phyloP scores from a whole-genome alignment of 176 grass and related monocot genomes.

The Carex scoparia region DNA sequence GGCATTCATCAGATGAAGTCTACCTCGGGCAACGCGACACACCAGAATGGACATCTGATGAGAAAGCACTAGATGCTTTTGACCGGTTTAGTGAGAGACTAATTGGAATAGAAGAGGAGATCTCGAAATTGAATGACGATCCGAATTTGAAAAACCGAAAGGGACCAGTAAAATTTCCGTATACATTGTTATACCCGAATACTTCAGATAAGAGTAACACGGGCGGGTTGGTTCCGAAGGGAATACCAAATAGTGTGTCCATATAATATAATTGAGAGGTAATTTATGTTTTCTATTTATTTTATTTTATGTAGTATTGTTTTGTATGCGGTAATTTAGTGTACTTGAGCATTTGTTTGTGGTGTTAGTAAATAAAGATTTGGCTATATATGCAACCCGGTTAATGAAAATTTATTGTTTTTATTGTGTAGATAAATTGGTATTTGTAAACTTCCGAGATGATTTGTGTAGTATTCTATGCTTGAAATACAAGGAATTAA shows the following conservation, averaged over 20 bases:
- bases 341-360: background rate
- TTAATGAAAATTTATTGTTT: background rate
- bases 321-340: background rate
- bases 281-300: background rate
- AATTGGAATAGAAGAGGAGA: conserved; percentile 42
- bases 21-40: conserved; percentile 74
- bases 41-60: conserved; percentile 63
- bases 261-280: conserved; percentile 34
- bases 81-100: conserved; percentile 37
- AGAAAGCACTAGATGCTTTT: conserved; percentile 45
- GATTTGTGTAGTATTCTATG: too few species aligned
- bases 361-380: background rate
- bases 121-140: conserved; percentile 34
- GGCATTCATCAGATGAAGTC: conserved; percentile 67
- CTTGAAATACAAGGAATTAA: too few species aligned
- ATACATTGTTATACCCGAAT: conserved; percentile 70
- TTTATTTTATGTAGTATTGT: background rate
- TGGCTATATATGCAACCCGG: background rate
- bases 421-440: too few species aligned
- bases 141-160: conserved; percentile 47
- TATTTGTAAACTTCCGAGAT: too few species aligned
- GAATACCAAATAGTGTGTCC: conserved; percentile 76
- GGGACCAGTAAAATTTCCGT: conserved; percentile 56
- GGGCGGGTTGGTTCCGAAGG: conserved; percentile 42
- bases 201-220: conserved; percentile 42